A percentile compares a stretch with the other conserved stretches of the same genome.
Evolutionary conservation across 2,329 filamentous ascomycete species (phyloP).

Genomic region (Metarhizium robertsii): DNA sequence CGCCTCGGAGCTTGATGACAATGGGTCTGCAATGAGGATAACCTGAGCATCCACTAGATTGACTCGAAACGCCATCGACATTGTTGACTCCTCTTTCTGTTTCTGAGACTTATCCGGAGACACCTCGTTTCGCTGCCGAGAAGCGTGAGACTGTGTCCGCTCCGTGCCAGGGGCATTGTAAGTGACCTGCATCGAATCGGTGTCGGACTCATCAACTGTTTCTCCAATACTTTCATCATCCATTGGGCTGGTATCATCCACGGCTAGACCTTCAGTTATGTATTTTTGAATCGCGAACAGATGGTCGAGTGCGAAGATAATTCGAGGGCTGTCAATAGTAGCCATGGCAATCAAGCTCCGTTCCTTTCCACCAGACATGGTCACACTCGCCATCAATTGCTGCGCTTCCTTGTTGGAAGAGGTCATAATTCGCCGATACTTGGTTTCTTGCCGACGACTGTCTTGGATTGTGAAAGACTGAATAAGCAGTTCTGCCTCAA

Average conservation of each 20-base stretch:
- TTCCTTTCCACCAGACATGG: slow-evolving; percentile 78
- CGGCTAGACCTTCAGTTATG: slow-evolving; percentile 57
- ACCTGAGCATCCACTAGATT: slow-evolving; percentile 95
- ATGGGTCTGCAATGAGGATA: slow-evolving; percentile 90
- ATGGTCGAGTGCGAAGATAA: slow-evolving; percentile 95
- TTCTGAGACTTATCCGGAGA: neutral
- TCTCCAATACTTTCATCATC: slow-evolving; percentile 46
- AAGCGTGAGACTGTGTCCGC: slow-evolving; percentile 16
- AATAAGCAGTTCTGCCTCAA: slow-evolving; percentile 89
- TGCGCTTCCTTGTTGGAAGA: slow-evolving; percentile 91
- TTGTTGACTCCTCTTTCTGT: slow-evolving; percentile 26
- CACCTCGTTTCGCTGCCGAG: slow-evolving; percentile 14
- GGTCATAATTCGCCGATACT: slow-evolving; percentile 97
- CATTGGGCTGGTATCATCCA: slow-evolving; percentile 45
- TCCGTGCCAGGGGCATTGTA: slow-evolving; percentile 26
- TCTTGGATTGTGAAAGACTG: slow-evolving; percentile 93
- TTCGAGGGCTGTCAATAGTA: slow-evolving; percentile 85
- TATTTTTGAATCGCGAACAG: slow-evolving; percentile 84
- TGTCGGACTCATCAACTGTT: slow-evolving; percentile 48
- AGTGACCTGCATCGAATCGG: slow-evolving; percentile 45
- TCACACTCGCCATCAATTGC: slow-evolving; percentile 96
- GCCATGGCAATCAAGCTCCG: slow-evolving; percentile 81
- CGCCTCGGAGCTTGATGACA: slow-evolving; percentile 83
- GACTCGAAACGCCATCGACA: slow-evolving; percentile 78
- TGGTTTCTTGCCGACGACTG: slow-evolving; percentile 77